Base-by-base conservation (phyloP, 257 asterid genomes). In the Plectranthus barbatus region DNA sequence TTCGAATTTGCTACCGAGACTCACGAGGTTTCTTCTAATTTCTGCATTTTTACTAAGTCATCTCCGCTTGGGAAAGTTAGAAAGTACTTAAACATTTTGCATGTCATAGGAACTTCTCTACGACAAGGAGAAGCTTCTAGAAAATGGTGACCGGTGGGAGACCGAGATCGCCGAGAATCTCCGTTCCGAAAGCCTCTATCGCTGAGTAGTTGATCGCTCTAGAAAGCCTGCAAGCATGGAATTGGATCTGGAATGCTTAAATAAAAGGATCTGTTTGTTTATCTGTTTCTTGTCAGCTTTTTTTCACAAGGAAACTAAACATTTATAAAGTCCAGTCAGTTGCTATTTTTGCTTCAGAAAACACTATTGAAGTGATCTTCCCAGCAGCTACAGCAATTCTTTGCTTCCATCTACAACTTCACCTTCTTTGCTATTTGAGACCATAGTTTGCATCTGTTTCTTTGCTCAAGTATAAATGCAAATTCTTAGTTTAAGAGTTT, bases 81-180 rank as follows among this genome's bases (percentile, higher is more conserved):
- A n/a, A 23, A 52, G 47, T 61, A 29, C 60, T 42, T 45, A 5
- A 56, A 39, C 26, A 13, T 62, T 42, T 20, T 72, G 6, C 15
- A 15, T 58, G 75, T 36, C 23, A 48, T 58, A 88, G 98, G 98
- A 91, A 76, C 95, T 91, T 60, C 80, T 91, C 5, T 91, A 88
- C 14, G 98, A 88, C 86, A 91, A 88, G 85, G 98, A 91, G 90
- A 88, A 86, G 79, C 88, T 91, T 19, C 84, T 88, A 9, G 96
- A 86, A 78, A 91, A 88, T 62, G 98, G 98, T 33, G 96, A 91
- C 76, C 61, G 95, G 50, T 91, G 96, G 97, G 96, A 90, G 71
- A 85, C 95, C 54, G 96, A 90, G 81, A 90, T 90, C 39, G 93
- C 95, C 2, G 98, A 88, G 87, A 86, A 91, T 73, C 95, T 88